Evolutionary conservation across 148 eudicot genomes (phyloP).

Genomic region (Diospyros kaki): DNA sequence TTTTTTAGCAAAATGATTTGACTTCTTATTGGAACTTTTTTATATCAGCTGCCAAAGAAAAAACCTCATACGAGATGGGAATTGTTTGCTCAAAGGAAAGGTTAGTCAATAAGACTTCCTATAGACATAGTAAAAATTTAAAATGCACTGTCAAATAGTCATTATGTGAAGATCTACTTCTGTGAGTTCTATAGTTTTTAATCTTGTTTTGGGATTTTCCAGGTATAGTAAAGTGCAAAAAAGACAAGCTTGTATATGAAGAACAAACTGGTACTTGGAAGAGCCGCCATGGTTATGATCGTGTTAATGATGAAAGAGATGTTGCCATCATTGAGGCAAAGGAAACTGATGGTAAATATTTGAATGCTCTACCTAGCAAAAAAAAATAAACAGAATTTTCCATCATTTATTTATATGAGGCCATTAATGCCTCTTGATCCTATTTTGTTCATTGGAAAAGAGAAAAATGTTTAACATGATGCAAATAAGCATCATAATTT

Average conservation of each 20-base stretch:
- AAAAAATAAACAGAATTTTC: too few relatives aligned
- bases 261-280: slow-evolving; percentile 81
- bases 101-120: slow-evolving; percentile 29
- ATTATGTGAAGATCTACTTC: neutral
- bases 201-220: slow-evolving; percentile 13
- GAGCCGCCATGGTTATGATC: slow-evolving; percentile 88
- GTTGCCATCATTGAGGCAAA: slow-evolving; percentile 82
- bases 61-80: slow-evolving; percentile 91
- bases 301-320: slow-evolving; percentile 88
- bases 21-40: slow-evolving; percentile 1
- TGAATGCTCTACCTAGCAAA: neutral
- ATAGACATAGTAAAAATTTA: neutral
- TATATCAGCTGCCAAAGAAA: slow-evolving; percentile 75
- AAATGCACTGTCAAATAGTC: neutral
- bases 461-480: too few relatives aligned
- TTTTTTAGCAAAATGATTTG: slow-evolving; percentile 2
- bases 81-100: slow-evolving; percentile 79
- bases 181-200: neutral
- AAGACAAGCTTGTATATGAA: slow-evolving; percentile 74
- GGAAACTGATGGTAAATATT: slow-evolving; percentile 61
- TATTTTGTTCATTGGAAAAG: too few relatives aligned
- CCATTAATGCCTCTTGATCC: neutral
- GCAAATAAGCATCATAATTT: neutral
- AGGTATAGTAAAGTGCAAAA: slow-evolving; percentile 68
- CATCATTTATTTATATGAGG: neutral